Evolutionary conservation across 2,329 filamentous ascomycete genomes (phyloP).

Genomic region (Ilyonectria destructans): DNA sequence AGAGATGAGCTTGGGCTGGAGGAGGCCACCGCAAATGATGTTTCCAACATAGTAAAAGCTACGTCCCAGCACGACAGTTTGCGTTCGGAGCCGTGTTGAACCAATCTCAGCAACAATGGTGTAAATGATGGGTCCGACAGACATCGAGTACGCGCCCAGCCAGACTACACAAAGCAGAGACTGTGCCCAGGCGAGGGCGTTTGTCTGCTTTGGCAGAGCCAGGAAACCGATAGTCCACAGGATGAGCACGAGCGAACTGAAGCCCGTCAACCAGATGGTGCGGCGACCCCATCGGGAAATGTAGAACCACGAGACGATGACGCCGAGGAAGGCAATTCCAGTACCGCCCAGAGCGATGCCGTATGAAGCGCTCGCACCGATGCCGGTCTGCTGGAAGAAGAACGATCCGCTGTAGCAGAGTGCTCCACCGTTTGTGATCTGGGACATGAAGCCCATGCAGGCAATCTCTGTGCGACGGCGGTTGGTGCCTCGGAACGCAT

Average conservation of each 20-base stretch:
- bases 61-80: slow-evolving; percentile 61
- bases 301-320: slow-evolving; percentile 61
- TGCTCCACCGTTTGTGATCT: slow-evolving; percentile 60
- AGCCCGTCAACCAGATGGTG: slow-evolving; percentile 60
- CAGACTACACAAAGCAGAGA: slow-evolving; percentile 61
- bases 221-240: slow-evolving; percentile 63
- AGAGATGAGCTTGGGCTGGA: slow-evolving; percentile 58
- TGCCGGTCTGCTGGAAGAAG: slow-evolving; percentile 65
- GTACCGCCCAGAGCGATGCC: slow-evolving; percentile 61
- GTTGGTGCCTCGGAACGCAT: slow-evolving; percentile 66
- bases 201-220: slow-evolving; percentile 55
- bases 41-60: slow-evolving; percentile 60
- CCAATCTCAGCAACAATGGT: slow-evolving; percentile 61
- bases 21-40: slow-evolving; percentile 58
- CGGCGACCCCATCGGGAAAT: slow-evolving; percentile 61
- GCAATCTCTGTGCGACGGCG: slow-evolving; percentile 64
- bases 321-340: slow-evolving; percentile 61
- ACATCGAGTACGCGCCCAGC: slow-evolving; percentile 61
- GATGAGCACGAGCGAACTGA: slow-evolving; percentile 55
- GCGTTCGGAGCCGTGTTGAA: slow-evolving; percentile 60
- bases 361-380: slow-evolving; percentile 56
- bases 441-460: slow-evolving; percentile 59
- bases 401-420: slow-evolving; percentile 62
- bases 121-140: slow-evolving; percentile 62
- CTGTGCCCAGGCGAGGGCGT: slow-evolving; percentile 58